A percentile compares a stretch with the other conserved stretches of the same genome.
phyloP scores from a whole-genome alignment of 1,284 basidiomycete genomes.

The Tilletia indica region DNA sequence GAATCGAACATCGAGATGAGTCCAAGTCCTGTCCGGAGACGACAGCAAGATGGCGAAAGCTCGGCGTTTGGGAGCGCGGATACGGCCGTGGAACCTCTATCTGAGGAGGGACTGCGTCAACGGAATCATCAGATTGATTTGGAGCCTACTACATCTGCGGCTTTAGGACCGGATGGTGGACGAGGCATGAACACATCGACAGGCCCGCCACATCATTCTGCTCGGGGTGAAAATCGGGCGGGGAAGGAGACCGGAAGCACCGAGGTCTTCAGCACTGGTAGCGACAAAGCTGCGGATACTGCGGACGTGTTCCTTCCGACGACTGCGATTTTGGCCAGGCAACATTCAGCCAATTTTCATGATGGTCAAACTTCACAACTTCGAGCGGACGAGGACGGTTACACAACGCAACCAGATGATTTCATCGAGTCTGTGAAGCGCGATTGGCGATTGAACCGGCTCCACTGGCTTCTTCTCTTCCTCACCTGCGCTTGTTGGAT shows the following conservation, averaged over 20 bases:
- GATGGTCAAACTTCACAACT: neutral
- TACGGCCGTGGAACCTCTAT: neutral
- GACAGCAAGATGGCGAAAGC: neutral
- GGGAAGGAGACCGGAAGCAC: neutral
- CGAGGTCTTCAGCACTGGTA: neutral
- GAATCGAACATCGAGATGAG: neutral
- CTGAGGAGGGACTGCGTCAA: slow-evolving; percentile 3
- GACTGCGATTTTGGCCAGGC: neutral
- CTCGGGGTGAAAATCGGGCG: neutral
- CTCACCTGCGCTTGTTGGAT: slow-evolving; percentile 43
- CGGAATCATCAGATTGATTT: neutral
- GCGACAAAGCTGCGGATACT: neutral
- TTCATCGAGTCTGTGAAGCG: slow-evolving; percentile 19
- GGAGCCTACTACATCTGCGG: neutral
- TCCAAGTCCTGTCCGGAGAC: neutral
- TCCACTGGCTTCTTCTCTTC: slow-evolving; percentile 43
- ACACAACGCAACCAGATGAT: neutral
- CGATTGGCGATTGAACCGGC: slow-evolving; percentile 32
- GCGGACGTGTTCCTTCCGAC: no score
- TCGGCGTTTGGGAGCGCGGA: neutral
- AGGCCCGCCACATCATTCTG: neutral
- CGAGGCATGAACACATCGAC: neutral
- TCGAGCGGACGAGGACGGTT: neutral
- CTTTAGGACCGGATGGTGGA: neutral
- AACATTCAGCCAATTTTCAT: no score